These are phyloP conservation scores for Lipomyces orientalis DNA, from an alignment of 805 yeast genomes.

Conservation along the genomic window DNA sequence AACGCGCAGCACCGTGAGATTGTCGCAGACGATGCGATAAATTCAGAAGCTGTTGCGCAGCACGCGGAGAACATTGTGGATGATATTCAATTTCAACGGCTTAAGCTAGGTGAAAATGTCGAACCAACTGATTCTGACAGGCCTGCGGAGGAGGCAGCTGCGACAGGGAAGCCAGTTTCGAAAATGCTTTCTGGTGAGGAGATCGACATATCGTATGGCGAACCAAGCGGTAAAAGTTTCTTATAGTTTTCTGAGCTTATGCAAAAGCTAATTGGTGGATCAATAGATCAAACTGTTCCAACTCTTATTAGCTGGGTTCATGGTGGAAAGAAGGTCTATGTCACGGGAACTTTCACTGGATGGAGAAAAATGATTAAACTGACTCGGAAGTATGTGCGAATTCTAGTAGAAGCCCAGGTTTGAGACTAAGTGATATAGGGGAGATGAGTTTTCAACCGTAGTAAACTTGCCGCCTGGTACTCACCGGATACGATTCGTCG, in stretches of 20 bases:
- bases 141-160: constrained; percentile 39
- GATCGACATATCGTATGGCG: constrained; percentile 41
- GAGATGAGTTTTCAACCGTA: constrained; percentile 62
- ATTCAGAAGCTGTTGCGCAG: neutral
- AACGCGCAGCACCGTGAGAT: constrained; percentile 30
- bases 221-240: constrained; percentile 31
- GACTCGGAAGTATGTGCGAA: constrained; percentile 17
- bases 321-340: constrained; percentile 95
- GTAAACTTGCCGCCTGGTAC: constrained; percentile 87
- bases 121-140: constrained; percentile 20
- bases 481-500: constrained; percentile 90
- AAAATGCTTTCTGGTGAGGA: constrained; percentile 46
- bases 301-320: constrained; percentile 89
- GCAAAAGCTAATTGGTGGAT: neutral
- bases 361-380: constrained; percentile 98
- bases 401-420: neutral
- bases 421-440: constrained; percentile 12
- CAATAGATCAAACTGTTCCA: constrained; percentile 45
- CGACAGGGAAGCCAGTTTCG: constrained; percentile 42
- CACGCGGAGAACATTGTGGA: neutral
- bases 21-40: constrained; percentile 6
- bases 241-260: constrained; percentile 4
- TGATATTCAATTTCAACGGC: constrained; percentile 9
- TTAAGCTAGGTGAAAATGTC: constrained; percentile 20
- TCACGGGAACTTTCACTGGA: constrained; percentile 96